phyloP scores from a whole-genome alignment of 768 basidiomycete genomes.

The Lentinus tigrinus region DNA sequence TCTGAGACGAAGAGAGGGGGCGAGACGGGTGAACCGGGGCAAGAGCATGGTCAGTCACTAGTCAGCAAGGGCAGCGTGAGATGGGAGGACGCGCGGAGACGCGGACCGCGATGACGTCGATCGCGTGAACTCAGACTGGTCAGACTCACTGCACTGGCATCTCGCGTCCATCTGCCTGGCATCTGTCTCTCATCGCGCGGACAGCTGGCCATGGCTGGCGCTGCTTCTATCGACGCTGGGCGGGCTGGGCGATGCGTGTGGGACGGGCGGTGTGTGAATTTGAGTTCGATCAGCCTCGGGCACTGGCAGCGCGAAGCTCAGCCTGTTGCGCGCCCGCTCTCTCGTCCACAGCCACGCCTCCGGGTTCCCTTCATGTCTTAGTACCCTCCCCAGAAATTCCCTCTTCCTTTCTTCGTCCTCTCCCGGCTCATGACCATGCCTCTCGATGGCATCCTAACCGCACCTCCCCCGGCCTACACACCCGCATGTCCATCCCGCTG shows the following conservation, averaged over 20 bases:
- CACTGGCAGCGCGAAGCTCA: neutral
- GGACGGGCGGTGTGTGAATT: too few relatives aligned
- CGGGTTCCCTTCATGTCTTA: neutral
- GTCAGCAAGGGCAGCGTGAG: neutral
- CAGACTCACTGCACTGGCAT: too few relatives aligned
- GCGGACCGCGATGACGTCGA: neutral
- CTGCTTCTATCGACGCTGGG: too few relatives aligned
- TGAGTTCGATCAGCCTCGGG: too few relatives aligned
- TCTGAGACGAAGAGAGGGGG: neutral
- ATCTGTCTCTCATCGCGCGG: too few relatives aligned
- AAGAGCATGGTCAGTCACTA: slow-evolving; percentile 1
- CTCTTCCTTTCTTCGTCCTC: neutral
- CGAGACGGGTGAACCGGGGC: slow-evolving; percentile 2
- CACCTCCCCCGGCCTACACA: neutral
- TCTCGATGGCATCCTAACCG: neutral
- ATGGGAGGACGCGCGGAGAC: neutral
- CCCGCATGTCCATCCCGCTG: neutral
- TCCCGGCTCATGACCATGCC: neutral
- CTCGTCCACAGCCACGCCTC: slow-evolving; percentile 5
- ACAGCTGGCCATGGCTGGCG: too few relatives aligned
- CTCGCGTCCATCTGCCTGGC: too few relatives aligned
- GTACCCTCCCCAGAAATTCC: neutral
- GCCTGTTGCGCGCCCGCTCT: neutral
- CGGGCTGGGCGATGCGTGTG: too few relatives aligned
- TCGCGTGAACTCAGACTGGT: neutral